These are phyloP conservation scores for Ophiostoma pallidulum DNA, from an alignment of 2,329 filamentous ascomycete genomes.

Conservation along the genomic window DNA sequence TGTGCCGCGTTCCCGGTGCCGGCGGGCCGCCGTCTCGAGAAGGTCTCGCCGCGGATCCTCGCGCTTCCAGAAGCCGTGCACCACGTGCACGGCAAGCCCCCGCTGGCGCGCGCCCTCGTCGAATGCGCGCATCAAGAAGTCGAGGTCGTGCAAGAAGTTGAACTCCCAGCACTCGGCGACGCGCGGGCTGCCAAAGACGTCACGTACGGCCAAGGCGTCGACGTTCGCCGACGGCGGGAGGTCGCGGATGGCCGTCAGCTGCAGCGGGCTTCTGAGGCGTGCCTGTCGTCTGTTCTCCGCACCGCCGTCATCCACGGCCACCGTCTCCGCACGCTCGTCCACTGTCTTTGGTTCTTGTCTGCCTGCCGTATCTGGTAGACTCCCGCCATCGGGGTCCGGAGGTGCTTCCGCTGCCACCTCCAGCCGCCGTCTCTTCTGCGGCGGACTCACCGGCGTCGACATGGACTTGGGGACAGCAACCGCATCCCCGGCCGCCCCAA, in stretches of 20 bases:
- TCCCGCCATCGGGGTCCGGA: too few relatives aligned
- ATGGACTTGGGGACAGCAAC: conserved; percentile 10
- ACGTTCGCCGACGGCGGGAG: conserved; percentile 50
- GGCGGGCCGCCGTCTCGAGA: conserved; percentile 52
- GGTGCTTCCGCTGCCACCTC: neutral
- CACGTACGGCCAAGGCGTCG: conserved; percentile 54
- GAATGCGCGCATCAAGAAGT: conserved; percentile 46
- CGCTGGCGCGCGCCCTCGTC: conserved; percentile 38
- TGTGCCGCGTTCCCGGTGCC: conserved; percentile 31
- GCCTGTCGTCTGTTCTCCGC: too few relatives aligned
- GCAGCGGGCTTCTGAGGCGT: conserved; percentile 41
- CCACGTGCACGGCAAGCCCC: conserved; percentile 42
- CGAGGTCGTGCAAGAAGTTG: conserved; percentile 55
- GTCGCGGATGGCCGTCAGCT: conserved; percentile 60
- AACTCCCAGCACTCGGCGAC: conserved; percentile 65
- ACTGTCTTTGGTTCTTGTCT: too few relatives aligned
- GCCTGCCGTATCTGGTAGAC: too few relatives aligned
- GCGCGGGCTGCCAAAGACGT: conserved; percentile 64
- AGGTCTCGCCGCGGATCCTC: conserved; percentile 51
- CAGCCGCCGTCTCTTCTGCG: conserved; percentile 25
- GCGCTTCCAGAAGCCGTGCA: conserved; percentile 57
- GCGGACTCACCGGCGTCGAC: conserved; percentile 36
- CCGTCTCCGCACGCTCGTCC: neutral
- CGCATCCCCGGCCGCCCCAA: neutral
- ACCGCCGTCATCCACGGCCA: too few relatives aligned